Evolutionary conservation across 1,284 basidiomycete genomes (phyloP).

Genomic region (Boletus nobilissimus): DNA sequence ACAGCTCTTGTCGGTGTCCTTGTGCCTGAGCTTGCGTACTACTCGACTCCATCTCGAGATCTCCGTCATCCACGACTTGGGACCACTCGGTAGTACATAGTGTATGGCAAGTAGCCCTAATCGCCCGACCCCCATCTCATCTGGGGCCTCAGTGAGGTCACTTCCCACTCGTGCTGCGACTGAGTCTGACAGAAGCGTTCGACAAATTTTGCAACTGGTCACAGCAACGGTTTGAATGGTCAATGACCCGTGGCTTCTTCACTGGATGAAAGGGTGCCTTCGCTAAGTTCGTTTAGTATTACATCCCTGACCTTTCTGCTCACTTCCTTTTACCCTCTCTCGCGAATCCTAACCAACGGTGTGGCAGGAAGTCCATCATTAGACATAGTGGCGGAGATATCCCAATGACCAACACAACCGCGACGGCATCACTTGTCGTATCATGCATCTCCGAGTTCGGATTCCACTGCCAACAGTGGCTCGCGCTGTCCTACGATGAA

Average conservation of each 20-base stretch:
- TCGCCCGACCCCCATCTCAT: no score
- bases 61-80: no score
- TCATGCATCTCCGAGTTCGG: neutral
- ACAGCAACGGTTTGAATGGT: no score
- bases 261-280: no score
- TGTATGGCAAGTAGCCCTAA: no score
- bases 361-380: neutral
- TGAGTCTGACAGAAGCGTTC: no score
- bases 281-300: no score
- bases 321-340: neutral
- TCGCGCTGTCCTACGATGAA: slow-evolving; percentile 7
- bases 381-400: slow-evolving; percentile 1
- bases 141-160: no score
- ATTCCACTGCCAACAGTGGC: slow-evolving; percentile 9
- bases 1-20: slow-evolving; percentile 79
- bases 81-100: no score
- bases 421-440: slow-evolving; percentile 18
- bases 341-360: neutral
- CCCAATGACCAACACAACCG: slow-evolving; percentile 35
- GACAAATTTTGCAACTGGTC: no score
- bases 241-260: no score
- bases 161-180: no score
- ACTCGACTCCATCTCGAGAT: slow-evolving; percentile 77
- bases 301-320: neutral
- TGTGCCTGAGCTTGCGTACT: slow-evolving; percentile 67